Conservation (phyloP, 805 yeast genomes). For the Cyberlindnera saturnus region DNA sequence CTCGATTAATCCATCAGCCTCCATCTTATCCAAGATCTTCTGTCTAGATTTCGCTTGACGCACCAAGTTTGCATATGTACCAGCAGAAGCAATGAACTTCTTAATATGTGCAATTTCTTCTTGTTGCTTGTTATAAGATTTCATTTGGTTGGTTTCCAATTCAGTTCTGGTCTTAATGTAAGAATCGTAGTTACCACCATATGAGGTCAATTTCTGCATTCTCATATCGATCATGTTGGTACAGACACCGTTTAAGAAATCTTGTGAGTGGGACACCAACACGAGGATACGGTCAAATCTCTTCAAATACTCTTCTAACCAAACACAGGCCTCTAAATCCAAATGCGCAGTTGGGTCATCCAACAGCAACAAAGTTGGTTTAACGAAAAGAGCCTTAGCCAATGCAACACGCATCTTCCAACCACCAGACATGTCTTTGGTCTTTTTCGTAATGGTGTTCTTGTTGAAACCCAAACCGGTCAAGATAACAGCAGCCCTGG, state of each 20-base stretch:
- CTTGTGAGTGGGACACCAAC: slow-evolving; percentile 96
- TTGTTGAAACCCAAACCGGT: slow-evolving; percentile 96
- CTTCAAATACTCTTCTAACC: slow-evolving; percentile 97
- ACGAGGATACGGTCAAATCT: slow-evolving; percentile 90
- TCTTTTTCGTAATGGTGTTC: slow-evolving; percentile 81
- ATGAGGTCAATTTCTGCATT: slow-evolving; percentile 61
- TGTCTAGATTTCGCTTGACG: slow-evolving; percentile 99
- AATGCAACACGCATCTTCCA: slow-evolving; percentile 99
- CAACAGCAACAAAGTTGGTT: slow-evolving; percentile 88
- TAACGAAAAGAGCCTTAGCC: slow-evolving; percentile 95
- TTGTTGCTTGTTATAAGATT: slow-evolving; percentile 94
- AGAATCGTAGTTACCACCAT: slow-evolving; percentile 98
- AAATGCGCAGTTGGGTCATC: slow-evolving; percentile 99
- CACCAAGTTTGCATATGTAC: slow-evolving; percentile 98
- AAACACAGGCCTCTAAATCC: slow-evolving; percentile 98
- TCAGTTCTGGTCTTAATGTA: slow-evolving; percentile 92
- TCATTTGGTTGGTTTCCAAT: slow-evolving; percentile 95
- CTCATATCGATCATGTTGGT: slow-evolving; percentile 98
- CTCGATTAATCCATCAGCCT: slow-evolving; percentile 95
- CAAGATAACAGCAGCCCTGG: slow-evolving; percentile 91
- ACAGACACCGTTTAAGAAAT: slow-evolving; percentile 98
- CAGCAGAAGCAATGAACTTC: slow-evolving; percentile 98
- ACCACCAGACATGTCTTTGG: slow-evolving; percentile 99
- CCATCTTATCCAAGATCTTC: slow-evolving; percentile 99
- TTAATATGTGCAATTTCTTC: slow-evolving; percentile 98